Evolutionary conservation across 2,329 filamentous ascomycete species (phyloP), one percentile per base, ranked within the genome.

Genomic region (Diplodia sapinea): DNA sequence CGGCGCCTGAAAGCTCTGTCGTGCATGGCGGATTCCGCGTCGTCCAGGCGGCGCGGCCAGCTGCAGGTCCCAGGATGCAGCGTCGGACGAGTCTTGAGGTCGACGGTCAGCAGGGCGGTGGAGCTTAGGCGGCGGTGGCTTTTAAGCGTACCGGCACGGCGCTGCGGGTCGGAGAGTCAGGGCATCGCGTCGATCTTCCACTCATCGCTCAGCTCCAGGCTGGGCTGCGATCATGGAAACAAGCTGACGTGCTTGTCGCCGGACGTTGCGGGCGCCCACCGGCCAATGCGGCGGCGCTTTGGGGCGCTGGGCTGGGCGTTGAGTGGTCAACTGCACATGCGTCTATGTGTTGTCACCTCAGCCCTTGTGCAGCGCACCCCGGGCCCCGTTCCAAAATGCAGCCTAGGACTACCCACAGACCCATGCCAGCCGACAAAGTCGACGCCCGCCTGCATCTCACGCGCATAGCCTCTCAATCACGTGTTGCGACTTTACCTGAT

Each of bases 131-230:
- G 43, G 33, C 59, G 59, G 20, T 49, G 47, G 26, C 17, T 51
- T 63, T 63, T 63, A 63, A 63, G 59, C 59, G 59, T 47, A 63
- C 59, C 59, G 31, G 59, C 38, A 33, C 43, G 26, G 59, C 59
- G 57, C 57, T 62, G 57, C 57, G 57, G 57, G 57, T 50, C 57
- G 40, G 43, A 62, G 57, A 62, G 59, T 63, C 59, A 63, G 59
- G 43, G 59, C 59, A 50, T 31, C 17, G 29, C n/a, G 59, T 63
- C 59, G 59, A 63, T 63, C 59, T 50, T 50, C 57, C 57, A 50
- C 40, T 26, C 57, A 62, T 49, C 38, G 26, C 40, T 31, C 40
- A 26, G 33, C 56, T 59, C 26, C 56, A 40, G 56, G 56, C 56
- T 59, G 40, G 43, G n/a, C 57, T 50, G 55, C 57, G 57, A 62